Evolutionary conservation across 345 rosid species (phyloP), one percentile per base, ranked within the genome.

Genomic region (Hibiscus mutabilis): DNA sequence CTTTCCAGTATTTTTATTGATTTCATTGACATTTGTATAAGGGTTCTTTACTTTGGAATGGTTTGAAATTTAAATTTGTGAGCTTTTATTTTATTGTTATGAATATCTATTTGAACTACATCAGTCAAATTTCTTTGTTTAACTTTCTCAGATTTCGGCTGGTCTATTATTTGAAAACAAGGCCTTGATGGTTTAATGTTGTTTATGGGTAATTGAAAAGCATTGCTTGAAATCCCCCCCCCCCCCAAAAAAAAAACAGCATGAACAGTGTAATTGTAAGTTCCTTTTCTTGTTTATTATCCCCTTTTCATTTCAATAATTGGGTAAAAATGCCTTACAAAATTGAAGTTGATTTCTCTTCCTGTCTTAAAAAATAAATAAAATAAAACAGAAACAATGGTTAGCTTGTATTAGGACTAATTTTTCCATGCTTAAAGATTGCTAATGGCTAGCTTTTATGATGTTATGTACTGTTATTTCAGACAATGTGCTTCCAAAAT

Each of bases 201-300:
- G 37, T 66, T 66, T 24, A 22, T 24, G 56, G 55, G 37, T n/a
- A 46, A 46, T 46, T 66, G 35, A 66, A 46, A 16, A 24, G 13
- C 56, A 24, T 44, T 66, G 19, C 37, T 15, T 66, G 69, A 46
- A 22, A 3, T n/a, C 55, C 52, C 31, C 35, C 29, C 14, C 12
- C n/a, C n/a, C n/a, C n/a, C n/a, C n/a, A n/a, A 6, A 14, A 22
- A 29, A 11, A 22, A 14, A 14, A 44, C 69, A 44, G 21, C 24
- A 66, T 66, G 69, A 66, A 56, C 56, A 66, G 25, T 10, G 56
- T 66, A 24, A 66, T 3, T 25, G 69, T 46, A 24, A 66, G 35
- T 66, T 29, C 37, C 1, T 66, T 22, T 7, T 13, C 0, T 18
- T 37, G 8, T 35, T 12, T 40, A 12, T 14, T 2, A 6, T 19